Evolutionary conservation across 495 filamentous ascomycete genomes (phyloP).

Genomic region (Friedmanniomyces endolithicus): DNA sequence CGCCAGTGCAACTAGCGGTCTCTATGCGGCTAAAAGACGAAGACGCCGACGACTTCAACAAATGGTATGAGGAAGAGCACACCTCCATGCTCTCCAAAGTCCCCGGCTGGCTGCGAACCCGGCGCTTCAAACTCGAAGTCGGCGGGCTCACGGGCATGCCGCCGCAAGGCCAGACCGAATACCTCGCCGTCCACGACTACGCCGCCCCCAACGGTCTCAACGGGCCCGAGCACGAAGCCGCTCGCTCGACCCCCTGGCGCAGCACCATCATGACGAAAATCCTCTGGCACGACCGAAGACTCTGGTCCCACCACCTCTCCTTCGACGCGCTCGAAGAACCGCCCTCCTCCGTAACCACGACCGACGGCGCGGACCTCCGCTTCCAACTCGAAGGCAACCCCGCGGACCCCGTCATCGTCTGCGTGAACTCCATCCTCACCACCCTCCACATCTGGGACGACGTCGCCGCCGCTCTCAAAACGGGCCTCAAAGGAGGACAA

Average conservation of each 20-base stretch:
- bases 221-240: constrained; percentile 49
- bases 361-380: constrained; percentile 53
- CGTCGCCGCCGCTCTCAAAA: constrained; percentile 49
- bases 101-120: constrained; percentile 62
- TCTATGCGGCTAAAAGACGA: constrained; percentile 41
- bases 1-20: constrained; percentile 50
- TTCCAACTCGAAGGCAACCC: constrained; percentile 66
- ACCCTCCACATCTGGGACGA: constrained; percentile 64
- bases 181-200: constrained; percentile 60
- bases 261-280: constrained; percentile 45
- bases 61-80: constrained; percentile 65
- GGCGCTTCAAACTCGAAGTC: constrained; percentile 48
- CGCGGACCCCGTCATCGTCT: constrained; percentile 53
- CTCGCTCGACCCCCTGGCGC: constrained; percentile 46
- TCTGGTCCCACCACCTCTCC: constrained; percentile 62
- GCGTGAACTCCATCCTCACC: constrained; percentile 64
- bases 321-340: constrained; percentile 37
- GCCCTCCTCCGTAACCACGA: constrained; percentile 48
- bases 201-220: constrained; percentile 49
- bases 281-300: constrained; percentile 40
- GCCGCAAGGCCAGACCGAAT: constrained; percentile 38
- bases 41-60: constrained; percentile 41
- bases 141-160: constrained; percentile 28
- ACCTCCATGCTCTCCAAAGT: constrained; percentile 56
- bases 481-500: constrained; percentile 41